Conservation (phyloP, 1,284 basidiomycete species). For the Testicularia cyperi region DNA sequence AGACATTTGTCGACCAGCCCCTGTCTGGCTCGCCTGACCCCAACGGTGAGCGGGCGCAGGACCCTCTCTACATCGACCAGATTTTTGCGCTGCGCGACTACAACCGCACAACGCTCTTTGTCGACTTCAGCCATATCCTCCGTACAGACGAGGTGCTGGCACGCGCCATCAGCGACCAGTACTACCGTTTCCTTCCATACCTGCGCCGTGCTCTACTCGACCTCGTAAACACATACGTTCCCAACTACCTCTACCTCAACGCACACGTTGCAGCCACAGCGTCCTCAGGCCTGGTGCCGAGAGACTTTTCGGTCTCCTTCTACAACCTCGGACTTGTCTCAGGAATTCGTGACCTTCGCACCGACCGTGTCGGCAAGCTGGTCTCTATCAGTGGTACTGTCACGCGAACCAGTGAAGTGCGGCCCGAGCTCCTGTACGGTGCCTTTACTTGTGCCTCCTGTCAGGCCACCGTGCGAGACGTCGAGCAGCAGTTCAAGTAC, state of each 20-base stretch:
- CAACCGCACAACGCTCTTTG: constrained; percentile 89
- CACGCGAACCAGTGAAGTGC: constrained; percentile 93
- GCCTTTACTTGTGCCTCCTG: constrained; percentile 92
- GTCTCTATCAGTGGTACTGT: constrained; percentile 64
- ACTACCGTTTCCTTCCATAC: constrained; percentile 85
- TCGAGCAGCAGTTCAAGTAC: constrained; percentile 99
- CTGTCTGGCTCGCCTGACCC: constrained; percentile 64
- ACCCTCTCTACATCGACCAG: constrained; percentile 80
- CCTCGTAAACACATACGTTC: constrained; percentile 82
- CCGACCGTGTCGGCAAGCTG: constrained; percentile 54
- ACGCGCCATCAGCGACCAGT: constrained; percentile 86
- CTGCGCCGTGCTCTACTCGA: constrained; percentile 85
- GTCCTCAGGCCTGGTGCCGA: constrained; percentile 80
- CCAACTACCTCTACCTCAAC: constrained; percentile 90
- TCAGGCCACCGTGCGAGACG: constrained; percentile 80
- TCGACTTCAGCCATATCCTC: constrained; percentile 89
- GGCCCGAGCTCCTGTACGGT: constrained; percentile 89
- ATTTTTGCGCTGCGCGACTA: constrained; percentile 90
- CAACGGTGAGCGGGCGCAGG: constrained; percentile 60
- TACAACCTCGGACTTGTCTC: constrained; percentile 91
- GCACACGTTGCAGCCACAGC: constrained; percentile 62
- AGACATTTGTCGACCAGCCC: constrained; percentile 78
- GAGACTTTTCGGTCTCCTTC: constrained; percentile 94
- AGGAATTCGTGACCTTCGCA: constrained; percentile 84
- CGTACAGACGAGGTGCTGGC: constrained; percentile 88